Conservation (phyloP, 306 rosid genomes). For the Begonia loranthoides region DNA sequence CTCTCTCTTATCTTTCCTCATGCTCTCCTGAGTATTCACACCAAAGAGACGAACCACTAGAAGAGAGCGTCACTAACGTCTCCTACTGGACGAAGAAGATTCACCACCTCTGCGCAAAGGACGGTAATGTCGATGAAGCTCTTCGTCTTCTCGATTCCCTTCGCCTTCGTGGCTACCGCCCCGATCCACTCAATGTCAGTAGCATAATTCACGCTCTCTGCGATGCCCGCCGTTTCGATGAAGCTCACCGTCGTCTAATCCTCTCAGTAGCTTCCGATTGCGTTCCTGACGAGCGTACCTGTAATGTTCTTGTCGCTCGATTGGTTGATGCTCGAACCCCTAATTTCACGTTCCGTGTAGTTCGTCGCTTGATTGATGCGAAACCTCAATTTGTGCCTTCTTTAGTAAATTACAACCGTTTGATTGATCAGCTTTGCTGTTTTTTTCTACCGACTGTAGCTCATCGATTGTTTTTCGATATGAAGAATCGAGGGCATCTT, state of each 20-base stretch:
- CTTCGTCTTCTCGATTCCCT: conserved; percentile 36
- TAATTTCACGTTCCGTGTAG: conserved; percentile 23
- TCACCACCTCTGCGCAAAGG: conserved; percentile 24
- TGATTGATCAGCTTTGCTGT: conserved; percentile 69
- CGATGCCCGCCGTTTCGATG: conserved; percentile 47
- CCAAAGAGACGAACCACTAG: background rate
- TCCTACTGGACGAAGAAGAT: conserved; percentile 36
- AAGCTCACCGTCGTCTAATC: conserved; percentile 50
- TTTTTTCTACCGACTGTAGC: conserved; percentile 33
- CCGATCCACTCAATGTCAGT: conserved; percentile 29
- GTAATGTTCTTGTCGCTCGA: conserved; percentile 63
- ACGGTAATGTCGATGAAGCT: conserved; percentile 31
- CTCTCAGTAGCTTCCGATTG: conserved; percentile 33
- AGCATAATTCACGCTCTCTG: conserved; percentile 56
- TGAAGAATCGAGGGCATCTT: conserved; percentile 54
- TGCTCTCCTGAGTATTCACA: background rate
- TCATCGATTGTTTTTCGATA: conserved; percentile 50
- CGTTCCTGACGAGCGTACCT: conserved; percentile 67
- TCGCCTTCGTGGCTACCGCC: conserved; percentile 30
- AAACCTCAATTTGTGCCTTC: conserved; percentile 67
- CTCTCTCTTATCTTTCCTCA: conserved; percentile 11
- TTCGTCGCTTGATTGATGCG: conserved; percentile 16
- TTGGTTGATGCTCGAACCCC: conserved; percentile 46
- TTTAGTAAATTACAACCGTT: conserved; percentile 52
- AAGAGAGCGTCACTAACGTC: conserved; percentile 20